phyloP scores from a whole-genome alignment of 305 asterid genomes.

The Andrographis paniculata region DNA sequence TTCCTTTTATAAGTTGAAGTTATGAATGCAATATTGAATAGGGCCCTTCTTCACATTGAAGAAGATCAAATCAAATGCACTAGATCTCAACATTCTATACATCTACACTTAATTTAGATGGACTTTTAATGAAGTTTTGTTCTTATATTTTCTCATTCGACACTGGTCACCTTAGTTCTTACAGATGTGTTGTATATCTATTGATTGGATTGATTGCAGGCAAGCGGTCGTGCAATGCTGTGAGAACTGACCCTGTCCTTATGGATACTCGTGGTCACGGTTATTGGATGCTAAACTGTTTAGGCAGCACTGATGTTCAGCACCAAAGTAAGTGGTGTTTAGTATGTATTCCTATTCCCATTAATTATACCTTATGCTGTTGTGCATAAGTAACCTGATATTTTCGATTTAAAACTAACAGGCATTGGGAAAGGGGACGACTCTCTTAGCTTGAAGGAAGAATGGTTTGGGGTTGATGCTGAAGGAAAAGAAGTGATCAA shows the following conservation, averaged over 20 bases:
- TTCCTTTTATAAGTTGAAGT: neutral
- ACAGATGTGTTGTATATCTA: too few species aligned
- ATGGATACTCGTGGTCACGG: constrained; percentile 35
- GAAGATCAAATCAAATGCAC: too few species aligned
- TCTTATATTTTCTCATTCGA: too few species aligned
- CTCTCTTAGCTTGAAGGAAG: constrained; percentile 31
- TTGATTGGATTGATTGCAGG: constrained; percentile 14
- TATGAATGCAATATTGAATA: neutral
- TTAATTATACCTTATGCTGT: constrained; percentile 2
- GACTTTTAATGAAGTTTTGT: neutral
- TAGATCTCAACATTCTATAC: too few species aligned
- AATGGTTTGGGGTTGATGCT: constrained; percentile 53
- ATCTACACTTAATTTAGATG: too few species aligned
- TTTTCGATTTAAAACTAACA: constrained; percentile 18
- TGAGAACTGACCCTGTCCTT: constrained; percentile 20
- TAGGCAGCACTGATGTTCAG: constrained; percentile 33
- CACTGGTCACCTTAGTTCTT: too few species aligned
- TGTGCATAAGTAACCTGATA: constrained; percentile 8
- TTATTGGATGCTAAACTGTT: constrained; percentile 52
- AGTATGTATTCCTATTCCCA: neutral
- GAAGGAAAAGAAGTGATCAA: constrained; percentile 49
- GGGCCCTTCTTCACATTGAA: neutral
- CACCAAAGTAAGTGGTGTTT: constrained; percentile 55
- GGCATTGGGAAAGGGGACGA: constrained; percentile 45
- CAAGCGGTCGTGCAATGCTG: constrained; percentile 16